A percentile compares a stretch with the other conserved stretches of the same genome.
These are phyloP conservation scores for Ophiocordyceps australis DNA, from an alignment of 2,329 filamentous ascomycete genomes.

Conservation along the genomic window DNA sequence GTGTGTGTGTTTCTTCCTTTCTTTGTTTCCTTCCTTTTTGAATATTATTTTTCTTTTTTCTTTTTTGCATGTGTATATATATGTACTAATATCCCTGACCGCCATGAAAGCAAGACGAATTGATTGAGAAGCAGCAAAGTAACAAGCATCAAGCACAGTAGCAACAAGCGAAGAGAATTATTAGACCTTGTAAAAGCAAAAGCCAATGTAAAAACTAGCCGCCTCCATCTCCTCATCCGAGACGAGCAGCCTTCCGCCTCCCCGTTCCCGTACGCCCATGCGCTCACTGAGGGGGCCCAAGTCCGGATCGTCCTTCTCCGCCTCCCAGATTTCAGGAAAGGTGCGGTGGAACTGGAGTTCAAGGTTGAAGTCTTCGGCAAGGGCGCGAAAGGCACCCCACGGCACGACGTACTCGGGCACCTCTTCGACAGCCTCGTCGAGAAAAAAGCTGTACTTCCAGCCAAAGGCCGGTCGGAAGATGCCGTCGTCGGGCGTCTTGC, in stretches of 20 bases:
- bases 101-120: no score
- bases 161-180: no score
- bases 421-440: slow-evolving; percentile 89
- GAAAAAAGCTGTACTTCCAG: slow-evolving; percentile 95
- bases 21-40: no score
- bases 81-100: no score
- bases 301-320: slow-evolving; percentile 70
- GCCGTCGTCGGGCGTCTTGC: slow-evolving; percentile 66
- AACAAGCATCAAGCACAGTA: no score
- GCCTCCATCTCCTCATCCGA: slow-evolving; percentile 84
- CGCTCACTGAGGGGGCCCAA: slow-evolving; percentile 76
- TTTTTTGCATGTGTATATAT: no score
- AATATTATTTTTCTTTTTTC: no score
- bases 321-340: slow-evolving; percentile 80
- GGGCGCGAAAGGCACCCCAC: slow-evolving; percentile 89
- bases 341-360: slow-evolving; percentile 87
- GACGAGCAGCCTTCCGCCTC: slow-evolving; percentile 49
- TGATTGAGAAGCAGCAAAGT: no score
- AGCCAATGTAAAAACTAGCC: slow-evolving; percentile 78
- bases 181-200: slow-evolving; percentile 92
- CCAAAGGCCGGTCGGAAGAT: slow-evolving; percentile 88
- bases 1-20: no score
- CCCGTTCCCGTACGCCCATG: slow-evolving; percentile 77
- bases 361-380: slow-evolving; percentile 92
- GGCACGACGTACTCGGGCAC: slow-evolving; percentile 96